A percentile compares a stretch with the other conserved stretches of the same genome.
phyloP scores from a whole-genome alignment of 495 filamentous ascomycete species.

The Sphaerosporella brunnea region DNA sequence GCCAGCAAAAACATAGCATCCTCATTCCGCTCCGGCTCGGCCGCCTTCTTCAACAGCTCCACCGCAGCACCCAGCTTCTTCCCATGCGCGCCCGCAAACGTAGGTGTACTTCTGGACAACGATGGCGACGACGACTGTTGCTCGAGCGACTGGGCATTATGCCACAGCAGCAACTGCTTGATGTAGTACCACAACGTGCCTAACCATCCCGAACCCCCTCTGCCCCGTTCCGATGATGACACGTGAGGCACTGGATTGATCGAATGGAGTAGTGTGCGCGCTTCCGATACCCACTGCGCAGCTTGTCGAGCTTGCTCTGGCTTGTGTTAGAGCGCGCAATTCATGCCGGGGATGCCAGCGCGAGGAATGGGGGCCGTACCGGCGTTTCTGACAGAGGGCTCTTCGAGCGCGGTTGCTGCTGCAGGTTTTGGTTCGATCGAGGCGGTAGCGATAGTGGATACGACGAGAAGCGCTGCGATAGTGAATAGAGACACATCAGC shows the following conservation, averaged over 20 bases:
- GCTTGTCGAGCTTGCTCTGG: not conserved
- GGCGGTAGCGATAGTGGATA: not conserved
- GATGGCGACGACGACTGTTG: constrained; percentile 20
- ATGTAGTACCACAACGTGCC: not conserved
- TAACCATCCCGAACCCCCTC: not conserved
- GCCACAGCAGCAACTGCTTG: constrained; percentile 7
- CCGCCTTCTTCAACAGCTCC: constrained; percentile 55
- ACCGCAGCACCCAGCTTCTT: constrained; percentile 36
- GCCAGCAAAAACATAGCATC: constrained; percentile 84
- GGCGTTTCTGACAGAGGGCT: not conserved
- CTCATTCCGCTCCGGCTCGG: constrained; percentile 54
- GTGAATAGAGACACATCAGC: not conserved
- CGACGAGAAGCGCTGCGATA: not conserved
- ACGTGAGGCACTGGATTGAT: not conserved
- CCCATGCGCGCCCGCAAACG: constrained; percentile 5
- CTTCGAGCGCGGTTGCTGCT: not conserved
- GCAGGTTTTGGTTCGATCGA: not conserved
- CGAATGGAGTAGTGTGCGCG: not conserved
- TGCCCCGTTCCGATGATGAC: not conserved
- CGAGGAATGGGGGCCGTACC: not conserved
- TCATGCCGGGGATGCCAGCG: not conserved
- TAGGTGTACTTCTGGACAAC: not conserved
- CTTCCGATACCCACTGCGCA: not conserved
- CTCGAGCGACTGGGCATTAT: constrained; percentile 14
- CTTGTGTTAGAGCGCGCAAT: not conserved